phyloP scores from a whole-genome alignment of 176 grass and related monocot species.

The Pharus latifolius region DNA sequence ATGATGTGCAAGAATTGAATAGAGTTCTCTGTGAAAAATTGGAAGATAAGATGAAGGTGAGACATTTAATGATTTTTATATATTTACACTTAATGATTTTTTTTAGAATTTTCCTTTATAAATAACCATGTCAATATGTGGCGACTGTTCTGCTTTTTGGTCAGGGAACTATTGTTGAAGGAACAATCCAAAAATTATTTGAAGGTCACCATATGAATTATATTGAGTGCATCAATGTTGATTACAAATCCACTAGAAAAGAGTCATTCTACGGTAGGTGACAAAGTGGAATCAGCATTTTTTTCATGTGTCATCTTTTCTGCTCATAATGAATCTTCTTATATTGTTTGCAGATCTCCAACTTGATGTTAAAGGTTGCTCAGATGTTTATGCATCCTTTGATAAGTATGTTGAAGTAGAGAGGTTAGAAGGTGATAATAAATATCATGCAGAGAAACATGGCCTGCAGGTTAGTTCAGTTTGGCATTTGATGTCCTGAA shows the following conservation, averaged over 20 bases:
- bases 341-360: constrained; percentile 42
- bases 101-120: background rate
- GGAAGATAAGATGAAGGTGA: constrained; percentile 86
- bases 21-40: constrained; percentile 78
- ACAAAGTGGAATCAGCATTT: background rate
- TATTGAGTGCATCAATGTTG: constrained; percentile 76
- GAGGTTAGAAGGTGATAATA: constrained; percentile 63
- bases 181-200: constrained; percentile 68
- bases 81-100: background rate
- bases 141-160: background rate
- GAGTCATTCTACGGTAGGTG: constrained; percentile 79
- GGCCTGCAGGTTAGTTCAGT: constrained; percentile 52
- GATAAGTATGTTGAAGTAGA: constrained; percentile 81
- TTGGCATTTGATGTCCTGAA: background rate
- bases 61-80: background rate
- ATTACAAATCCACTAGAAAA: constrained; percentile 70
- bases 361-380: constrained; percentile 73
- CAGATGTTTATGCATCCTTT: constrained; percentile 79
- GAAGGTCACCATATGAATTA: constrained; percentile 85
- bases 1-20: constrained; percentile 82
- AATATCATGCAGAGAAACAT: constrained; percentile 68
- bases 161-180: constrained; percentile 66
- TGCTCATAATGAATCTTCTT: background rate
- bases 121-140: background rate
- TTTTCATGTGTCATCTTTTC: background rate